Conservation (phyloP, 208 protist species). For the Trypanosoma mega region DNA sequence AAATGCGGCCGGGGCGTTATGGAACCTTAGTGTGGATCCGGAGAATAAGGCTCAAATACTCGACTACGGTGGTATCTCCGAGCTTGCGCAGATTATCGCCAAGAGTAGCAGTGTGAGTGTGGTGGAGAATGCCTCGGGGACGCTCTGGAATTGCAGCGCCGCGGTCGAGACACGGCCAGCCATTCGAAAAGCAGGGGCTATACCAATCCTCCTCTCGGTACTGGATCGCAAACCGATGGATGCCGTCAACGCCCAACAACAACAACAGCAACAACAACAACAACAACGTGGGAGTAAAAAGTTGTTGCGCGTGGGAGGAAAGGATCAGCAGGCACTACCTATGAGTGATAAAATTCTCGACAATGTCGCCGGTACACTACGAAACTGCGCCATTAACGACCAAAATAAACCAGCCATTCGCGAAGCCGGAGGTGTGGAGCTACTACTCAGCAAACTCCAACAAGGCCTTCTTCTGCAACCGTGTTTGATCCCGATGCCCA, state of each 20-base stretch:
- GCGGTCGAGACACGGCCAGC: conserved; percentile 75
- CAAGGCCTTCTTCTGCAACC: conserved; percentile 35
- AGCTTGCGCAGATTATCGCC: conserved; percentile 70
- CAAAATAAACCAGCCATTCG: conserved; percentile 88
- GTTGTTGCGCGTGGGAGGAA: conserved; percentile 7
- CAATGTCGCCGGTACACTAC: conserved; percentile 87
- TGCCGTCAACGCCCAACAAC: too few relatives aligned
- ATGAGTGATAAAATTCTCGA: conserved; percentile 85
- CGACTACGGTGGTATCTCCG: conserved; percentile 85
- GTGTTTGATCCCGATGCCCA: conserved; percentile 39
- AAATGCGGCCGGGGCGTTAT: conserved; percentile 91
- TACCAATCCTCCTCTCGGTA: conserved; percentile 74
- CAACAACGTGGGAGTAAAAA: conserved; percentile 1
- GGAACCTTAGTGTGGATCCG: conserved; percentile 91
- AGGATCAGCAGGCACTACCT: conserved; percentile 3
- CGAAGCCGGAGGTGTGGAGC: conserved; percentile 81
- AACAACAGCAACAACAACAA: background rate
- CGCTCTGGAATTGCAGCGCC: conserved; percentile 93
- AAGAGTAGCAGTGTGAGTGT: conserved; percentile 69
- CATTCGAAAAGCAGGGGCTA: conserved; percentile 81
- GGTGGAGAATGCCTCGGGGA: conserved; percentile 90
- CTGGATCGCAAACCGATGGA: conserved; percentile 44
- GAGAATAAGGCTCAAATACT: conserved; percentile 91
- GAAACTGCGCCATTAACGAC: conserved; percentile 94
- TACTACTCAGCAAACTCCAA: conserved; percentile 67